Percentiles rank a stretch among this genome's conserved stretches.
Evolutionary conservation across 2,329 filamentous ascomycete species (phyloP).

Genomic region (Apiospora arundinis): DNA sequence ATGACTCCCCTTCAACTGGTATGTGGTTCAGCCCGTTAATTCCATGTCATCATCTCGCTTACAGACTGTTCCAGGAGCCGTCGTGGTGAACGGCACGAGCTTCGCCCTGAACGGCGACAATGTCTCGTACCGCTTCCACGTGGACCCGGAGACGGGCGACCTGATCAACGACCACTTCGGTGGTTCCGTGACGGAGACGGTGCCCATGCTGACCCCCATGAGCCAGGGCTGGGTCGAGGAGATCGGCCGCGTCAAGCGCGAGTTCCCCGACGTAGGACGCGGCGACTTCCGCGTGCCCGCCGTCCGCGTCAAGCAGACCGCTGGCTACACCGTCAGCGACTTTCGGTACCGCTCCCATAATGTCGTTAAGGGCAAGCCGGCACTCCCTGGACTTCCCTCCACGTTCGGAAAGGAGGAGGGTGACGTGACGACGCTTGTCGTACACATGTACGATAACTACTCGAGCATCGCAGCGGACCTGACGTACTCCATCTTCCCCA

Average conservation of each 20-base stretch:
- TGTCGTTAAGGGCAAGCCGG: conserved; percentile 62
- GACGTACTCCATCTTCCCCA: conserved; percentile 68
- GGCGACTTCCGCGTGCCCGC: conserved; percentile 69
- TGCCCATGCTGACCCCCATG: conserved; percentile 51
- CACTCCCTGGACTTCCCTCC: conserved; percentile 60
- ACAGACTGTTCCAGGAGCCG: conserved; percentile 47
- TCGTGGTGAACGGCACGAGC: conserved; percentile 59
- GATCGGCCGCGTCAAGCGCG: conserved; percentile 59
- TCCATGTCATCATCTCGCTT: background rate
- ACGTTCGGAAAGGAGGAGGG: conserved; percentile 58
- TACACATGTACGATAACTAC: conserved; percentile 64
- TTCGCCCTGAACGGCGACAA: conserved; percentile 63
- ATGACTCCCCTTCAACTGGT: background rate
- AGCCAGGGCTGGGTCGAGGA: conserved; percentile 61
- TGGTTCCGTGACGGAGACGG: conserved; percentile 58
- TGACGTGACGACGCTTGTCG: conserved; percentile 64
- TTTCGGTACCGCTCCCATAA: conserved; percentile 64
- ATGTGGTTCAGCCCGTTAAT: background rate
- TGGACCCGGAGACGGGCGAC: conserved; percentile 59
- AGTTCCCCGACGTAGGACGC: conserved; percentile 69
- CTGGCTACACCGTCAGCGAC: conserved; percentile 64
- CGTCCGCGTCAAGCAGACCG: conserved; percentile 63
- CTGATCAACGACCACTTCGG: conserved; percentile 66
- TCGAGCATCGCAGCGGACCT: conserved; percentile 64
- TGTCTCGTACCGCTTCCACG: conserved; percentile 67